Percentiles rank a stretch among this genome's conserved stretches.
Evolutionary conservation across 306 rosid species (phyloP).

Genomic region (Prunus dulcis): DNA sequence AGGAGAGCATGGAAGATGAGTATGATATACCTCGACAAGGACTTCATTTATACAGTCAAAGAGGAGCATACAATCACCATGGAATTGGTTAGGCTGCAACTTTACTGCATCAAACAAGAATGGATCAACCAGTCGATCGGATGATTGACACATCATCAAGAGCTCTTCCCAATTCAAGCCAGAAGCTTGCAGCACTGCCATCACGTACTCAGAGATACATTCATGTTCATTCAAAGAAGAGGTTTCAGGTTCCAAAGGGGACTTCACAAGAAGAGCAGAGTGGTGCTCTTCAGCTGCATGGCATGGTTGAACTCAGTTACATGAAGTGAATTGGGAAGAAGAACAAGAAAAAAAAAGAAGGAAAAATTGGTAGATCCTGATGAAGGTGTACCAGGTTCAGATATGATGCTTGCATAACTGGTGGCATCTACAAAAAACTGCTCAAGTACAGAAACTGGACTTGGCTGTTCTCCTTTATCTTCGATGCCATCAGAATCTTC

Average conservation of each 20-base stretch:
- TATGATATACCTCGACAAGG: conserved; percentile 39
- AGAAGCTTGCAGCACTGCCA: conserved; percentile 43
- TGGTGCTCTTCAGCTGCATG: conserved; percentile 44
- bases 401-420: conserved; percentile 16
- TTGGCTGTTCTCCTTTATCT: conserved; percentile 30
- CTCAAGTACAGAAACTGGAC: conserved; percentile 29
- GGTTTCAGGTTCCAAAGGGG: conserved; percentile 16
- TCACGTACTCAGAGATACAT: conserved; percentile 28
- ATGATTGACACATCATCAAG: conserved; percentile 27
- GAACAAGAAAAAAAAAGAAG: too few species aligned
- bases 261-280: conserved; percentile 24
- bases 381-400: conserved; percentile 40
- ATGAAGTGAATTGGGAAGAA: conserved; percentile 12
- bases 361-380: not conserved
- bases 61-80: conserved; percentile 30
- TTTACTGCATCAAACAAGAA: conserved; percentile 43
- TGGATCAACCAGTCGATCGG: conserved; percentile 32
- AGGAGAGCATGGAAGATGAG: conserved; percentile 32
- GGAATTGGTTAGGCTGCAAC: conserved; percentile 32
- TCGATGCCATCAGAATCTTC: conserved; percentile 24
- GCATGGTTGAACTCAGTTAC: conserved; percentile 18
- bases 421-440: conserved; percentile 27
- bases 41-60: conserved; percentile 50
- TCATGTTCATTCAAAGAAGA: conserved; percentile 21
- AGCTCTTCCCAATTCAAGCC: conserved; percentile 48